Conservation (phyloP, 1,139 yeast species). For the Insectozyma bohioensis region DNA sequence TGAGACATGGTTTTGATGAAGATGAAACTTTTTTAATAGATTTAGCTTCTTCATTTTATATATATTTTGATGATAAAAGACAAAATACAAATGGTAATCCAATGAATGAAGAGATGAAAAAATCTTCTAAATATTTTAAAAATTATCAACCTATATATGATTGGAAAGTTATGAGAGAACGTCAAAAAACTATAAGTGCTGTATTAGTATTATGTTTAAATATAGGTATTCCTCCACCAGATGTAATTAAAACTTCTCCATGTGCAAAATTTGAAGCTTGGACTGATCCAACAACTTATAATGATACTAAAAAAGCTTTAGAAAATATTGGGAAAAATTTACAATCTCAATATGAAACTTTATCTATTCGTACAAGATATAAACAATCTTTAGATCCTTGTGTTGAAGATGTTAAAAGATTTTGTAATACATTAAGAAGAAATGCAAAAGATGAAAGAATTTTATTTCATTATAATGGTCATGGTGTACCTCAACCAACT, state of each 20-base stretch:
- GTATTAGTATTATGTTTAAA: slow-evolving; percentile 88
- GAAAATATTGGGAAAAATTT: slow-evolving; percentile 88
- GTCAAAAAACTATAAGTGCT: slow-evolving; percentile 94
- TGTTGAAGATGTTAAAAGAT: slow-evolving; percentile 91
- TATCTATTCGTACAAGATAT: slow-evolving; percentile 83
- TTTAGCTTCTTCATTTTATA: slow-evolving; percentile 71
- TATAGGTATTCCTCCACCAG: slow-evolving; percentile 97
- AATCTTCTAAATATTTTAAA: slow-evolving; percentile 39
- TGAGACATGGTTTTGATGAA: slow-evolving; percentile 81
- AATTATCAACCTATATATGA: slow-evolving; percentile 74
- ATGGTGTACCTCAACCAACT: slow-evolving; percentile 98
- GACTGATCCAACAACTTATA: slow-evolving; percentile 83
- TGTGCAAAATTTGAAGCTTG: slow-evolving; percentile 93
- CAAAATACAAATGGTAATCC: slow-evolving; percentile 92
- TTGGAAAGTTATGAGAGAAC: slow-evolving; percentile 88
- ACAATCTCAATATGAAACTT: slow-evolving; percentile 85
- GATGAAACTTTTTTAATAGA: slow-evolving; percentile 68
- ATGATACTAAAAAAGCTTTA: slow-evolving; percentile 87
- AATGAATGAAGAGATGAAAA: slow-evolving; percentile 53
- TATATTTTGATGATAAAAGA: slow-evolving; percentile 84
- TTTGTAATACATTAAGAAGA: slow-evolving; percentile 84
- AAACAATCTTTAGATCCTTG: slow-evolving; percentile 92
- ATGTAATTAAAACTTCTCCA: slow-evolving; percentile 88
- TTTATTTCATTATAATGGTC: slow-evolving; percentile 94
- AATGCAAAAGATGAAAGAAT: slow-evolving; percentile 91